A percentile compares a stretch with the other conserved stretches of the same genome.
Evolutionary conservation across 2,329 filamentous ascomycete species (phyloP).

Genomic region (Diaporthe caulivora): DNA sequence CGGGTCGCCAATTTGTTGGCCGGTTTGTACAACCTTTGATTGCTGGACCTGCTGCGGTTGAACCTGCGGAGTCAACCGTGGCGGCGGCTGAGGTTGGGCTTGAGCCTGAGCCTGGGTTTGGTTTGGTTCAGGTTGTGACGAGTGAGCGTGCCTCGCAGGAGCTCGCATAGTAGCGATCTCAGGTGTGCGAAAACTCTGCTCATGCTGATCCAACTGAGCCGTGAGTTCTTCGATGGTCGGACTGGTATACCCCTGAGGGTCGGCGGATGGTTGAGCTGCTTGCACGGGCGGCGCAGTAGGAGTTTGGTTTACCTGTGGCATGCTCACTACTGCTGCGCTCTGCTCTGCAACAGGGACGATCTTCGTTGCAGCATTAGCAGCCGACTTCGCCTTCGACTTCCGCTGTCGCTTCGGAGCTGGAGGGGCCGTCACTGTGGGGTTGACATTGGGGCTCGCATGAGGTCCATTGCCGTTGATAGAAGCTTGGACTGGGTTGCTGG

Average conservation of each 20-base stretch:
- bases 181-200: conserved; percentile 27
- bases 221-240: conserved; percentile 40
- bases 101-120: neutral
- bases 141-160: conserved; percentile 27
- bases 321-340: conserved; percentile 11
- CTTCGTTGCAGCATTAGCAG: conserved; percentile 41
- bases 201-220: conserved; percentile 38
- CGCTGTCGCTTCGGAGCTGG: conserved; percentile 54
- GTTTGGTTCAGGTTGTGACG: conserved; percentile 14
- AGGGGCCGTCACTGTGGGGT: conserved; percentile 41
- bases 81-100: conserved; percentile 26
- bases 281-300: conserved; percentile 19
- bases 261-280: conserved; percentile 15
- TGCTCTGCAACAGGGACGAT: conserved; percentile 31
- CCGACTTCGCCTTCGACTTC: conserved; percentile 48
- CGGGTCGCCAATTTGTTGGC: conserved; percentile 41
- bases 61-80: conserved; percentile 36
- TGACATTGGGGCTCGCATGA: conserved; percentile 31
- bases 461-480: conserved; percentile 15
- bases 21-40: neutral
- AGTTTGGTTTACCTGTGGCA: conserved; percentile 30
- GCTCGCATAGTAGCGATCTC: conserved; percentile 23
- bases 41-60: conserved; percentile 37
- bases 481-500: conserved; percentile 8
- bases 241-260: conserved; percentile 36